Conservation (phyloP, 345 rosid species). For the Pistacia atlantica region DNA sequence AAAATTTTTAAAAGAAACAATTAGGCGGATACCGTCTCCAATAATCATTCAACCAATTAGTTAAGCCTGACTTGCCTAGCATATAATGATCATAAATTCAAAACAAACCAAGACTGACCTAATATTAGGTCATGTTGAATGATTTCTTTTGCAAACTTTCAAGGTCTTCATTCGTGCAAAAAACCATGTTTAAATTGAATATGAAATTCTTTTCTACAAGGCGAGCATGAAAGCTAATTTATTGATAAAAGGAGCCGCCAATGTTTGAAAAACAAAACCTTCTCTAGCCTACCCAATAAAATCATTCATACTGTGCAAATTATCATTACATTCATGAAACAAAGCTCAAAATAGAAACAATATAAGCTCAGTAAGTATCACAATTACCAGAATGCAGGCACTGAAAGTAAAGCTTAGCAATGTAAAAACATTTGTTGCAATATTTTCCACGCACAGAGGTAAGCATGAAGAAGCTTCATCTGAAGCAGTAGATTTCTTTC, state of each 20-base stretch:
- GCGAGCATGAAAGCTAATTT: background rate
- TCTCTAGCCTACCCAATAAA: background rate
- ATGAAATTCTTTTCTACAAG: too few species aligned
- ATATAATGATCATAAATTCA: background rate
- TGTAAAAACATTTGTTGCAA: conserved; percentile 78
- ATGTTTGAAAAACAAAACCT: background rate
- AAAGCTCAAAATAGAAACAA: background rate
- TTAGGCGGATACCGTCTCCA: background rate
- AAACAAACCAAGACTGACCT: conserved; percentile 3
- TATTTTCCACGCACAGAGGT: conserved; percentile 67
- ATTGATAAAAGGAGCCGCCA: background rate
- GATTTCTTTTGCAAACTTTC: background rate
- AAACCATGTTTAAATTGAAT: too few species aligned
- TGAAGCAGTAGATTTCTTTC: conserved; percentile 51
- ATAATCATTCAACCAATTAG: background rate
- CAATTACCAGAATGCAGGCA: conserved; percentile 81
- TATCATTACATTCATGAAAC: conserved; percentile 6
- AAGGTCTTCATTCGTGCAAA: background rate
- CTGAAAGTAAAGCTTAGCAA: conserved; percentile 78
- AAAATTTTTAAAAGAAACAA: background rate
- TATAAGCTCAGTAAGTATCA: background rate
- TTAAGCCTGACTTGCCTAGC: background rate
- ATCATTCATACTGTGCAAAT: background rate
- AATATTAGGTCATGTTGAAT: background rate
- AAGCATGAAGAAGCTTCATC: conserved; percentile 65